Evolutionary conservation across 306 rosid genomes (phyloP).

Genomic region (Casuarina equisetifolia): DNA sequence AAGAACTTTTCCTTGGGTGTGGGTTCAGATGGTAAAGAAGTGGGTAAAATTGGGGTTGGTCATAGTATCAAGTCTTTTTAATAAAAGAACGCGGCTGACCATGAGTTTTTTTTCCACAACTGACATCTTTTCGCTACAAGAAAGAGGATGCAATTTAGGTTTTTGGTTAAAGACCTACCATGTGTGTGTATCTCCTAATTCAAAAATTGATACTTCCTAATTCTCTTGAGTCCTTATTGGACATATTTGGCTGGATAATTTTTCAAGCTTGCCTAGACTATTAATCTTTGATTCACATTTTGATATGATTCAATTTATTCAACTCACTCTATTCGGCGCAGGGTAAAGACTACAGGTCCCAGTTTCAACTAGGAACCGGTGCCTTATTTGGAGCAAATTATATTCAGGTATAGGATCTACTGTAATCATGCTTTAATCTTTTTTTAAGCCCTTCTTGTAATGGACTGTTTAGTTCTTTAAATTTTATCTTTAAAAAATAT

Average conservation of each 20-base stretch:
- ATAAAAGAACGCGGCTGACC: neutral
- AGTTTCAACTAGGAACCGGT: slow-evolving; percentile 93
- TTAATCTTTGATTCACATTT: neutral
- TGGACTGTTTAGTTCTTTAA: neutral
- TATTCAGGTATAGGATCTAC: slow-evolving; percentile 69
- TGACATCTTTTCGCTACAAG: neutral
- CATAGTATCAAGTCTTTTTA: neutral
- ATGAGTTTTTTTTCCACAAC: neutral
- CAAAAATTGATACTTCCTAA: neutral
- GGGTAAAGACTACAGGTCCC: slow-evolving; percentile 90
- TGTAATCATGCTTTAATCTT: neutral
- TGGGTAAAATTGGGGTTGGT: neutral
- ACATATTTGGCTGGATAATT: neutral
- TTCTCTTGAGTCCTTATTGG: neutral
- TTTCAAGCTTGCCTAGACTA: neutral
- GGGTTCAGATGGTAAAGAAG: neutral
- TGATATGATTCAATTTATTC: neutral
- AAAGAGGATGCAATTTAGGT: neutral
- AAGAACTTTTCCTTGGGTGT: neutral
- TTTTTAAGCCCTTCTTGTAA: neutral
- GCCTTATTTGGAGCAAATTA: slow-evolving; percentile 95
- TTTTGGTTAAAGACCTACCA: neutral
- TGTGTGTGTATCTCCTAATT: neutral
- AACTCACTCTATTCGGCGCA: slow-evolving; percentile 25
- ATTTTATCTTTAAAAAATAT: neutral